Base-by-base conservation (phyloP, 2,329 filamentous ascomycete species). In the Fusarium sp. region DNA sequence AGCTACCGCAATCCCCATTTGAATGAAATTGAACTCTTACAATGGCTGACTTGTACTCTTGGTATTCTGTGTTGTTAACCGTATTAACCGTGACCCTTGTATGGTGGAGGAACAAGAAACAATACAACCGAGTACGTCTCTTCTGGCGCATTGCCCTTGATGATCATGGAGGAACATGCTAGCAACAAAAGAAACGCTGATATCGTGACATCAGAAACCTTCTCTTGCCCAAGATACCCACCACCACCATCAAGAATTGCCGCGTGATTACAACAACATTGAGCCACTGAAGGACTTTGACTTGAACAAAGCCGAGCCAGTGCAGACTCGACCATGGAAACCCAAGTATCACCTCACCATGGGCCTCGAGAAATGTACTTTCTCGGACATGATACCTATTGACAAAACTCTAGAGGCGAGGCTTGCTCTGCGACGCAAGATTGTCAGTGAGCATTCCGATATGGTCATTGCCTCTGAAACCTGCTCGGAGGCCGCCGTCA, bases 21-120 rank as follows among this genome's bases (percentile, higher is more conserved):
- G 1, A 35, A n/a, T 4, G 4, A 9, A n/a, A 24, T 14, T 1
- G 5, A 20, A 4, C 11, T 26, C 7, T 13, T 14, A 10, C 18
- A 18, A 55, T 55, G 36, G 20, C 35, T 7, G 26, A 55, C 10
- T 18, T 41, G 6, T 24, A 30, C 53, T 30, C 4, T 18, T 55
- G 20, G 36, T 41, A 3, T 39, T 39, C 36, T 17, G 10, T 30
- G 8, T 20, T 55, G 5, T 6, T 55, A 6, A 17, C 51, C 11
- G 36, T 11, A 6, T 4, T 41, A 8, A 28, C 7, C 2, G 20
- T n/a, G 8, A 24, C 11, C 6, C 26, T 55, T 9, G 26, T 41
- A 8, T 55, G 26, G 36, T 41, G 36, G 53, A 20, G 17, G 5
- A 41, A 10, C 28, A 18, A 30, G 15, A 30, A 28, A n/a, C 7